A percentile compares a stretch with the other conserved stretches of the same genome.
Evolutionary conservation across 345 rosid species (phyloP).

Genomic region (Eucalyptus guilfoylei): DNA sequence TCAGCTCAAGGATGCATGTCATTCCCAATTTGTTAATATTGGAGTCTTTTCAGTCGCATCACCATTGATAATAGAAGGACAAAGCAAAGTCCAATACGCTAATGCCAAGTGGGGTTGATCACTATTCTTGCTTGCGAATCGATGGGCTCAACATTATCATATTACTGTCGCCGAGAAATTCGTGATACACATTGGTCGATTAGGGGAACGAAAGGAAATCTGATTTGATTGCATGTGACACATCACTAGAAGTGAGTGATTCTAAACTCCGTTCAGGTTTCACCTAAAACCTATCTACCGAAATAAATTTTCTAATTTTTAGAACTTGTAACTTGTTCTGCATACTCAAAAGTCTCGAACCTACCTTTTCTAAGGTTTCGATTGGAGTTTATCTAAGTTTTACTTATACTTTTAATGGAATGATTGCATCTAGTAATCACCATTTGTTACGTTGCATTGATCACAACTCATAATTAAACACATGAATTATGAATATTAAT

Average conservation of each 20-base stretch:
- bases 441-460: too few species aligned
- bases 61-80: neutral
- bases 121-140: neutral
- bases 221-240: neutral
- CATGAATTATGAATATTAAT: too few species aligned
- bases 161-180: neutral
- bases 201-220: neutral
- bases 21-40: neutral
- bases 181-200: neutral
- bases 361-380: too few species aligned
- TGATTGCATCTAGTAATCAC: too few species aligned
- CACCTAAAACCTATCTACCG: too few species aligned
- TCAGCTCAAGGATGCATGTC: neutral
- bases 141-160: neutral
- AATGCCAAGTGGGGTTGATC: neutral
- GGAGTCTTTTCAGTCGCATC: neutral
- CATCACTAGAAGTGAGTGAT: too few species aligned
- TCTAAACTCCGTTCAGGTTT: too few species aligned
- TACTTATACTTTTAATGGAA: too few species aligned
- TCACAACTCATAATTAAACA: too few species aligned
- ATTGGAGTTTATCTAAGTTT: too few species aligned
- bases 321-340: too few species aligned
- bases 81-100: neutral
- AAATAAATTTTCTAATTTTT: too few species aligned
- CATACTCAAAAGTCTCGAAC: fast-evolving